These are phyloP conservation scores for Clarireedia monteithiana DNA, from an alignment of 2,329 filamentous ascomycete species.

Conservation along the genomic window DNA sequence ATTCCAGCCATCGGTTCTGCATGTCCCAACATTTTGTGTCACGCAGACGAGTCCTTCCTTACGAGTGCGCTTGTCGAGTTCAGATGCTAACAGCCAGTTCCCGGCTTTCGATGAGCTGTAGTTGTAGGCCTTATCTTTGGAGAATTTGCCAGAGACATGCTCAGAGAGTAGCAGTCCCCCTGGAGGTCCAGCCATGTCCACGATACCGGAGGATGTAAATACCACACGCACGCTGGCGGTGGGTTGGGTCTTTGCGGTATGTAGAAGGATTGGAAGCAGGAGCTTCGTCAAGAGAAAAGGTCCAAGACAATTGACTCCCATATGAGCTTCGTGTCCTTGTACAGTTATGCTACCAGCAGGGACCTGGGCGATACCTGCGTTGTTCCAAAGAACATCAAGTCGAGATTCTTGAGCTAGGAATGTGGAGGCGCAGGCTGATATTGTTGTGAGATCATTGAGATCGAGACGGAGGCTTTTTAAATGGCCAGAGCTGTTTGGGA, in stretches of 20 bases:
- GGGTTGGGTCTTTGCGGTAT: background rate
- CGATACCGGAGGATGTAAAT: background rate
- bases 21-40: slow-evolving; percentile 16
- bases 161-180: background rate
- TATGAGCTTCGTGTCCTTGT: slow-evolving; percentile 12
- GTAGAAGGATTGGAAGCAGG: slow-evolving; percentile 34
- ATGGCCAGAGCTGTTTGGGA: slow-evolving; percentile 12
- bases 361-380: slow-evolving; percentile 30
- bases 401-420: slow-evolving; percentile 29
- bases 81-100: slow-evolving; percentile 14
- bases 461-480: slow-evolving; percentile 31
- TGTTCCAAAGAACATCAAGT: slow-evolving; percentile 33
- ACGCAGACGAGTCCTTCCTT: slow-evolving; percentile 13
- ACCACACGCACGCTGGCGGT: background rate
- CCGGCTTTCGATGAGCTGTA: slow-evolving; percentile 15
- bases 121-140: slow-evolving; percentile 1
- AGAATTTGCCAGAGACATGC: background rate
- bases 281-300: slow-evolving; percentile 16
- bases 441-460: slow-evolving; percentile 30
- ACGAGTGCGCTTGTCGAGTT: slow-evolving; percentile 6
- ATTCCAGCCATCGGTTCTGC: slow-evolving; percentile 6
- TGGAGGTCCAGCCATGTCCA: background rate
- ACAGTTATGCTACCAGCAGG: slow-evolving; percentile 8
- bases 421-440: slow-evolving; percentile 28
- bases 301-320: slow-evolving; percentile 13